Evolutionary conservation across 148 eudicot species (phyloP).

Genomic region (Drosera capensis): DNA sequence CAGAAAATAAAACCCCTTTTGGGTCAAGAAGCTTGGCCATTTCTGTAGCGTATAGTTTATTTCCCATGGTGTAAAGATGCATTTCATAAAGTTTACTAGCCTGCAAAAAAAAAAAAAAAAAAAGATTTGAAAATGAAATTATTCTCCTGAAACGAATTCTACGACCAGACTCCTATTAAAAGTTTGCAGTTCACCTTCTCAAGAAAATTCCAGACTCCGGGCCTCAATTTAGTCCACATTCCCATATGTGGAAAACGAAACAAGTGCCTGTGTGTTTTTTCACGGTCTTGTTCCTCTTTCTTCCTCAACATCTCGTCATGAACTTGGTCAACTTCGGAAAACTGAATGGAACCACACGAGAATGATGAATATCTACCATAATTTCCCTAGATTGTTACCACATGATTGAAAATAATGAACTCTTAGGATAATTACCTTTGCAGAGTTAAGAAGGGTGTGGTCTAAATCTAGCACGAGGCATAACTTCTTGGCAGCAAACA

Average conservation of each 20-base stretch:
- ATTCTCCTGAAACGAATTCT: no score
- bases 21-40: constrained; percentile 99
- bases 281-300: constrained; percentile 95
- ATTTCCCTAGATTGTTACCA: not conserved
- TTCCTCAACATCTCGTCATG: constrained; percentile 90
- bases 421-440: constrained; percentile 42
- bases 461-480: constrained; percentile 97
- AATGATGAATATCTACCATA: not conserved
- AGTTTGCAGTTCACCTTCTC: no score
- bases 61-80: constrained; percentile 98
- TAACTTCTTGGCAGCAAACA: constrained; percentile 72
- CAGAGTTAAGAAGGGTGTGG: constrained; percentile 96
- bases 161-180: no score
- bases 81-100: constrained; percentile 91
- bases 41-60: constrained; percentile 90
- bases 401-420: constrained; percentile 19
- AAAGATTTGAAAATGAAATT: no score
- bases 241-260: constrained; percentile 93
- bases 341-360: constrained; percentile 24
- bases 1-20: constrained; percentile 71
- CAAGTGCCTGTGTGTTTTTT: constrained; percentile 70
- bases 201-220: constrained; percentile 95
- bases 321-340: constrained; percentile 64
- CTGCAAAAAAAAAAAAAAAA: constrained; percentile 19
- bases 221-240: constrained; percentile 98